Conservation (phyloP, 2,329 filamentous ascomycete species). For the Fusarium annulatum region DNA sequence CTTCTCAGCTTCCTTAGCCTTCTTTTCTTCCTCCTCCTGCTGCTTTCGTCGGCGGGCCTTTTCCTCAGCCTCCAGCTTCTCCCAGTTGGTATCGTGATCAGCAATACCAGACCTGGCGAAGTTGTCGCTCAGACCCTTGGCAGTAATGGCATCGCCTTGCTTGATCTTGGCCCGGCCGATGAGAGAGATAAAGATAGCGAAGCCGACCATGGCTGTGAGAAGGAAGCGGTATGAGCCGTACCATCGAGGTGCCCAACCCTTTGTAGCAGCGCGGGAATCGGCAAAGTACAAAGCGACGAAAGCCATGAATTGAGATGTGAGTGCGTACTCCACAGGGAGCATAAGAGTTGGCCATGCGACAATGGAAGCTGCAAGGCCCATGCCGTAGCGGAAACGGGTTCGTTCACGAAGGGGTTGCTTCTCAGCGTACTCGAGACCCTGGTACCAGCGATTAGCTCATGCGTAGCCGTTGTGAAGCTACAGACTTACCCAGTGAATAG, state of each 20-base stretch:
- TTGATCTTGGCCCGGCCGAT: conserved; percentile 84
- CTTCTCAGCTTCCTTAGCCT: conserved; percentile 51
- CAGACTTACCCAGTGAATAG: conserved; percentile 79
- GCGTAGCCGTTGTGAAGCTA: fast-evolving
- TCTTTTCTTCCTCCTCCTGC: conserved; percentile 54
- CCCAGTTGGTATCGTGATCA: conserved; percentile 58
- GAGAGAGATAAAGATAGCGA: conserved; percentile 82
- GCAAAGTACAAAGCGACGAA: conserved; percentile 90
- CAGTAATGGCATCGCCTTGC: conserved; percentile 45
- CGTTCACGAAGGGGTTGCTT: conserved; percentile 69
- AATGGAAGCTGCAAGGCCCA: conserved; percentile 81
- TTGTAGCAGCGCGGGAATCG: conserved; percentile 77
- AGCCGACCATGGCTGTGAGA: conserved; percentile 88
- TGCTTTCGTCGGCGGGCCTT: conserved; percentile 51
- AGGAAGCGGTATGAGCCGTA: conserved; percentile 92
- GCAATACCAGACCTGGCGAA: conserved; percentile 51
- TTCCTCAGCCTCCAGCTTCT: conserved; percentile 57
- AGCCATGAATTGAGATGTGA: conserved; percentile 86
- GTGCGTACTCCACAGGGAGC: conserved; percentile 83
- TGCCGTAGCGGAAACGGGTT: conserved; percentile 83
- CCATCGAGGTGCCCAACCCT: conserved; percentile 86
- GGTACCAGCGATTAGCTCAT: not conserved
- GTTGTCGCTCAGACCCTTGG: conserved; percentile 52
- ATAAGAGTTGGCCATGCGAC: conserved; percentile 91
- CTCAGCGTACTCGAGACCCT: conserved; percentile 83